Conservation (phyloP, 495 filamentous ascomycete genomes). For the Neurospora africana region DNA sequence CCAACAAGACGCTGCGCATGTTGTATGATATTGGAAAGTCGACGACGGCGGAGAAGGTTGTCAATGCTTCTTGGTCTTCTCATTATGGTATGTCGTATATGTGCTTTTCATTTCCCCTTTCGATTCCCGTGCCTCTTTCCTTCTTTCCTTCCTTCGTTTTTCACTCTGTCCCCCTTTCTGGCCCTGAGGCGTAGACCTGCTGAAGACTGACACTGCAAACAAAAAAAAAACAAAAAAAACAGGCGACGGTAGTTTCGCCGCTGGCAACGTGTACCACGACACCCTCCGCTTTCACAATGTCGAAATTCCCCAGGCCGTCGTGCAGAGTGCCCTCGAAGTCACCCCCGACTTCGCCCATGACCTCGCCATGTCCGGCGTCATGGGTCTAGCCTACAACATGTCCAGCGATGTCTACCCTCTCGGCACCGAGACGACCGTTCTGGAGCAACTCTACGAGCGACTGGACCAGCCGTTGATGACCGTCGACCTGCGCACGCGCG, state of each 20-base stretch:
- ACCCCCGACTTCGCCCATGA: conserved; percentile 20
- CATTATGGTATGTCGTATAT: conserved; percentile 53
- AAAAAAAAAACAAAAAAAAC: too few relatives aligned
- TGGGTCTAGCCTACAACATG: conserved; percentile 22
- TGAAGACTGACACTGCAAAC: neutral
- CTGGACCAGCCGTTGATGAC: conserved; percentile 50
- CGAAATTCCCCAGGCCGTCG: conserved; percentile 50
- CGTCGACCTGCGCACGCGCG: conserved; percentile 53
- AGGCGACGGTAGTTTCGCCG: conserved; percentile 21
- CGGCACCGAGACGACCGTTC: conserved; percentile 47
- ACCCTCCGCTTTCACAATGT: conserved; percentile 31
- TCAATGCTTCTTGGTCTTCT: conserved; percentile 53
- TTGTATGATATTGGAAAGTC: conserved; percentile 42
- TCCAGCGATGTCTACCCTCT: conserved; percentile 29
- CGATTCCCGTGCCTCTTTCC: neutral
- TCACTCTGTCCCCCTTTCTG: neutral
- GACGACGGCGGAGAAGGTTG: conserved; percentile 42
- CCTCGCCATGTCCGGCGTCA: conserved; percentile 23
- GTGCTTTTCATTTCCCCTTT: neutral
- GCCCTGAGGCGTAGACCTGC: neutral
- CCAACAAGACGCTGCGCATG: conserved; percentile 2
- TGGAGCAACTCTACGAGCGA: conserved; percentile 50
- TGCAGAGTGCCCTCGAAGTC: conserved; percentile 25
- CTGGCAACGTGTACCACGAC: conserved; percentile 30
- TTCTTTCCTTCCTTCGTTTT: neutral